Evolutionary conservation across 2,329 filamentous ascomycete genomes (phyloP).

Genomic region (Monilinia vaccinii-corymbosi): DNA sequence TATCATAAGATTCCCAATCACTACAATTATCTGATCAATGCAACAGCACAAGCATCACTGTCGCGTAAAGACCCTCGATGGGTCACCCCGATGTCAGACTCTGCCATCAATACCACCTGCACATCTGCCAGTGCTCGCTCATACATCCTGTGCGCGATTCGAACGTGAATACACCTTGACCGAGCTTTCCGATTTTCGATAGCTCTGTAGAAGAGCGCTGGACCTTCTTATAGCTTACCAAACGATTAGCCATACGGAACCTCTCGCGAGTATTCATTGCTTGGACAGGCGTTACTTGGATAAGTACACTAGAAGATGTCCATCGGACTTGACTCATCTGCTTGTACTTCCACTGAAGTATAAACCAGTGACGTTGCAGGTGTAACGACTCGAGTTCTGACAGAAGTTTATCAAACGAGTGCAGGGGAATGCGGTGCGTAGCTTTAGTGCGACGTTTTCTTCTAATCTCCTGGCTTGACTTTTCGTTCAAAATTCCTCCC

Average conservation of each 20-base stretch:
- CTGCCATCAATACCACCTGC: background rate
- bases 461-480: background rate
- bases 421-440: background rate
- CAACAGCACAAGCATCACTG: no score
- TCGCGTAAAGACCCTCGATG: background rate
- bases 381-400: background rate
- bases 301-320: background rate
- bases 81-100: background rate
- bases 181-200: background rate
- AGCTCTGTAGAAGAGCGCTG: background rate
- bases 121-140: background rate
- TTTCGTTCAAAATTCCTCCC: background rate
- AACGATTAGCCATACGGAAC: background rate
- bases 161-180: background rate
- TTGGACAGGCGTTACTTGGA: background rate
- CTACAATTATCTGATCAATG: no score
- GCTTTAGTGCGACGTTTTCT: background rate
- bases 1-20: no score
- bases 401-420: background rate
- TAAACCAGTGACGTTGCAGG: background rate
- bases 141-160: background rate
- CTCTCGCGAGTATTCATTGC: background rate
- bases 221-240: background rate
- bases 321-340: background rate
- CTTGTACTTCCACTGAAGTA: no score